Conservation (phyloP, 129 eudicot species). For the Gnaphalium uliginosum region DNA sequence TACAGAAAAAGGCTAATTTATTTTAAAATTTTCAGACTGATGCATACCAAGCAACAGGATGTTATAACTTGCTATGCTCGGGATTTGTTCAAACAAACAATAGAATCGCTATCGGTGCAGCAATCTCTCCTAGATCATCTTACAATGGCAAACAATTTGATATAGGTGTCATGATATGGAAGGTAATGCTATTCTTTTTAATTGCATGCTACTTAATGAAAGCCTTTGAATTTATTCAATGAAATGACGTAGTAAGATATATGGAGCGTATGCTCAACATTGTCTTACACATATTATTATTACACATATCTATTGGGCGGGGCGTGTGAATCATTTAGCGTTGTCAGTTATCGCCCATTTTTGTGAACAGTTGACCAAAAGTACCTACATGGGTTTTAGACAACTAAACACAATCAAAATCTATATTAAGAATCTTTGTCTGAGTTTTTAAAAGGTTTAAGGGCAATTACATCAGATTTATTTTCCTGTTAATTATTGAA, state of each 20-base stretch:
- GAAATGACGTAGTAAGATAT: too few species aligned
- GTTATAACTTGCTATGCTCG: conserved; percentile 91
- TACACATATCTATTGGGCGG: too few species aligned
- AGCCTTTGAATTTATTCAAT: not conserved
- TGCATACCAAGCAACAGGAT: conserved; percentile 95
- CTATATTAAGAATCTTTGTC: conserved; percentile 9
- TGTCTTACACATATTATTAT: too few species aligned
- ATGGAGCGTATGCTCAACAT: too few species aligned
- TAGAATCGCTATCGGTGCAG: conserved; percentile 91
- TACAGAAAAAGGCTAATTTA: not conserved
- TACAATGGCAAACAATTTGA: conserved; percentile 72
- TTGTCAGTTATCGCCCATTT: too few species aligned
- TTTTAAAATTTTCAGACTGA: conserved; percentile 56
- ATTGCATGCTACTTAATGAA: not conserved
- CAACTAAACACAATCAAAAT: conserved; percentile 3
- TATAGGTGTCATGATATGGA: conserved; percentile 90
- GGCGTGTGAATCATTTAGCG: too few species aligned
- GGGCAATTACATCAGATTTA: not conserved
- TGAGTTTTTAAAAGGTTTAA: not conserved
- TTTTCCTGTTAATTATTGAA: not conserved
- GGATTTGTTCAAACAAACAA: conserved; percentile 96
- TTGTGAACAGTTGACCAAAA: too few species aligned
- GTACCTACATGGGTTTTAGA: not conserved
- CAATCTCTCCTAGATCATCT: conserved; percentile 88
- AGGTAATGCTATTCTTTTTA: conserved; percentile 44